Conservation (phyloP, 2,329 filamentous ascomycete genomes). For the Thermoascus crustaceus region DNA sequence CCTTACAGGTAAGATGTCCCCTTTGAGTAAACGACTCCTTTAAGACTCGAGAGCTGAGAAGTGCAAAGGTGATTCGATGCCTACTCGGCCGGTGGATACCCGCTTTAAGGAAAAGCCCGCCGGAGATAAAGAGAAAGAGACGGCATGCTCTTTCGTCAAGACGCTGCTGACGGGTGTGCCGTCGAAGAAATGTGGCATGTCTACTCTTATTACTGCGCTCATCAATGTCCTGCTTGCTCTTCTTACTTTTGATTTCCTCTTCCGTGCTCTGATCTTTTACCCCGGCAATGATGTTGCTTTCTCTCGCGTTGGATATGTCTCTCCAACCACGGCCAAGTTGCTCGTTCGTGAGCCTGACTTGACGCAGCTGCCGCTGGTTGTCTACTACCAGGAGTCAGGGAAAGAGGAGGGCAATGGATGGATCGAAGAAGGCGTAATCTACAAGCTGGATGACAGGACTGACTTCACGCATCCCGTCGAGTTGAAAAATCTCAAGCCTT, state of each 20-base stretch:
- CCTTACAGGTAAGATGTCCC: too few species aligned
- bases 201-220: conserved; percentile 59
- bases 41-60: too few species aligned
- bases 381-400: conserved; percentile 49
- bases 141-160: conserved; percentile 38
- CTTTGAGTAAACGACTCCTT: too few species aligned
- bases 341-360: conserved; percentile 77
- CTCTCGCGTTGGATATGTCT: conserved; percentile 79
- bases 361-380: conserved; percentile 62
- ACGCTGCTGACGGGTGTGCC: conserved; percentile 71
- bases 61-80: too few species aligned
- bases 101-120: background rate
- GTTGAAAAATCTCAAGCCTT: conserved; percentile 59
- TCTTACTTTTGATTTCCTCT: conserved; percentile 69
- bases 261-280: conserved; percentile 62
- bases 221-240: conserved; percentile 64
- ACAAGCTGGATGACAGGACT: conserved; percentile 62
- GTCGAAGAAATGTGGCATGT: conserved; percentile 57
- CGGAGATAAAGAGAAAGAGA: conserved; percentile 1
- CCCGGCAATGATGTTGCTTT: conserved; percentile 72
- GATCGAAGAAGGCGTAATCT: conserved; percentile 57
- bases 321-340: conserved; percentile 67
- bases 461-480: conserved; percentile 72
- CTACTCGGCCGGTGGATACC: too few species aligned
- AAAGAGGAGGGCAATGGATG: conserved; percentile 39